Percentiles rank a stretch among this genome's conserved stretches.
Evolutionary conservation across 805 yeast species (phyloP).

Genomic region (Lachancea dasiensis): DNA sequence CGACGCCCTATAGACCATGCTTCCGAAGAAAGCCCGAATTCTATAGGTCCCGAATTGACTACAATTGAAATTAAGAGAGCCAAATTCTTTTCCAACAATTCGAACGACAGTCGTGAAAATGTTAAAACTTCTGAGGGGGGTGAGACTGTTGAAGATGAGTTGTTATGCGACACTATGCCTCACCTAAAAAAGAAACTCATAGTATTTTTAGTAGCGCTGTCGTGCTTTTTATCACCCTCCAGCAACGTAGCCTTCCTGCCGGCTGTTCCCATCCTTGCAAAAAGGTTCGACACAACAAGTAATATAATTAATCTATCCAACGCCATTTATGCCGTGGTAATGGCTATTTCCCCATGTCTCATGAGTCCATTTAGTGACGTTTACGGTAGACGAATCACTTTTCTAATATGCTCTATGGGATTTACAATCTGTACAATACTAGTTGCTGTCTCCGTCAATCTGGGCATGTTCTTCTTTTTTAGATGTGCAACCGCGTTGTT

Average conservation of each 20-base stretch:
- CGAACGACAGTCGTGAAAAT: neutral
- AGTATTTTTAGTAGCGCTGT: neutral
- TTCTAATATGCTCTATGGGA: slow-evolving; percentile 37
- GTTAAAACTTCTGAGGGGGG: neutral
- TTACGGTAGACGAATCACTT: slow-evolving; percentile 44
- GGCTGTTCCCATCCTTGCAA: slow-evolving; percentile 46
- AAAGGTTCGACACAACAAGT: slow-evolving; percentile 40
- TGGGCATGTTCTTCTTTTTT: slow-evolving; percentile 50
- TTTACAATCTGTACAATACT: slow-evolving; percentile 24
- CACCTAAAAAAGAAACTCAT: neutral
- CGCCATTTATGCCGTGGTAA: slow-evolving; percentile 44
- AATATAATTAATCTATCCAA: slow-evolving; percentile 44
- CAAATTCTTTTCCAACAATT: neutral
- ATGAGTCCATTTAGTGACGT: slow-evolving; percentile 46
- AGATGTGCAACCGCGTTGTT: slow-evolving; percentile 45
- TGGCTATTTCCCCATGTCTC: slow-evolving; percentile 43
- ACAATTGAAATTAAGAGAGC: too few species aligned
- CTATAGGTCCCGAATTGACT: too few species aligned
- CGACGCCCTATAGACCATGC: too few species aligned
- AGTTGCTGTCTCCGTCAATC: slow-evolving; percentile 44
- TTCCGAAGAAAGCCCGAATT: too few species aligned
- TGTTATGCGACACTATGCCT: neutral
- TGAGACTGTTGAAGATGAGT: neutral
- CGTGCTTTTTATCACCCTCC: neutral
- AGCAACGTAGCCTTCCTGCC: slow-evolving; percentile 40